phyloP scores from a whole-genome alignment of 73 alveolate genomes.

The Paramecium sexaurelia region DNA sequence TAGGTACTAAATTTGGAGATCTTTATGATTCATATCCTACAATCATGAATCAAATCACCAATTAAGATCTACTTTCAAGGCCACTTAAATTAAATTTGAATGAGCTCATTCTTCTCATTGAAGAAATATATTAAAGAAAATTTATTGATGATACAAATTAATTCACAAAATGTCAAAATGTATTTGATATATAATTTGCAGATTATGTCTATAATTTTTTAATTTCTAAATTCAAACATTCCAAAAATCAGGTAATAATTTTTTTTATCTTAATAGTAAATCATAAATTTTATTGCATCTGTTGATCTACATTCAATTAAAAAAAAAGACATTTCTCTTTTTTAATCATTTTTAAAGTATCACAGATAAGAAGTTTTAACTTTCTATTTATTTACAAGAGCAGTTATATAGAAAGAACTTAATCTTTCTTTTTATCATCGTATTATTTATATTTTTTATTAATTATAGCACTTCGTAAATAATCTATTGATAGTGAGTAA shows the following conservation, averaged over 20 bases:
- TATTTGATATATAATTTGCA: background rate
- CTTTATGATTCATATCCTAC: background rate
- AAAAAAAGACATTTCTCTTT: background rate
- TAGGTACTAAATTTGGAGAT: background rate
- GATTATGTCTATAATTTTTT: slow-evolving; percentile 23
- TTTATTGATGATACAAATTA: background rate
- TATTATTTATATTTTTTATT: background rate
- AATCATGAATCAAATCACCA: slow-evolving; percentile 14
- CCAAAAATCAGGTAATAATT: background rate
- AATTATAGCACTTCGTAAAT: background rate
- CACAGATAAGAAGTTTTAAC: background rate
- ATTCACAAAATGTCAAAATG: background rate
- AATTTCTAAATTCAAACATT: background rate
- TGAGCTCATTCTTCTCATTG: background rate
- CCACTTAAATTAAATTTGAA: slow-evolving; percentile 31
- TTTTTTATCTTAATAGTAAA: background rate
- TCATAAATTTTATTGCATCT: background rate
- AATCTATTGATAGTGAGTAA: background rate
- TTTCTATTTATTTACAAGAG: slow-evolving; percentile 35
- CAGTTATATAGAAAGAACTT: slow-evolving; percentile 3
- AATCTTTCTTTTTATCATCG: slow-evolving; percentile 34
- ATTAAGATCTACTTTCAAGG: background rate
- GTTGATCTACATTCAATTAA: background rate
- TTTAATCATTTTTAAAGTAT: background rate
- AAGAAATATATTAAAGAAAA: slow-evolving; percentile 30